These are phyloP conservation scores for Hypoxylon cercidicola DNA, from an alignment of 495 filamentous ascomycete species.

Conservation along the genomic window DNA sequence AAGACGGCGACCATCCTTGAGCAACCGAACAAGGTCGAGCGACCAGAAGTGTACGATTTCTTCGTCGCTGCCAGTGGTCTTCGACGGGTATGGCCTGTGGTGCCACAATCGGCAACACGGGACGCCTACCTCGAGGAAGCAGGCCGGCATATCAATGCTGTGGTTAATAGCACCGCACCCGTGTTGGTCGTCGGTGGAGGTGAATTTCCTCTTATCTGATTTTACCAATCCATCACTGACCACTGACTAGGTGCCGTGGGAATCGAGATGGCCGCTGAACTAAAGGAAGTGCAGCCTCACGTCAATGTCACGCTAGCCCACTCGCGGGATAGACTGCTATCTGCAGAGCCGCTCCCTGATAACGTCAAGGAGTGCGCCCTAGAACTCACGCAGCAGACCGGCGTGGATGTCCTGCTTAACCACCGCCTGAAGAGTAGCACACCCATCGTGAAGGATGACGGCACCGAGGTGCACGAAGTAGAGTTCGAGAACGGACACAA, in stretches of 20 bases:
- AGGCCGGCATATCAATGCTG: slow-evolving; percentile 53
- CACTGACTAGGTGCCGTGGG: slow-evolving; percentile 68
- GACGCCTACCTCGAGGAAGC: slow-evolving; percentile 68
- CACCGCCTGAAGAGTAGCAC: slow-evolving; percentile 56
- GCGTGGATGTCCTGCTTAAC: slow-evolving; percentile 66
- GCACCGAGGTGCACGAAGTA: slow-evolving; percentile 51
- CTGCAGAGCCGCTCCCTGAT: slow-evolving; percentile 71
- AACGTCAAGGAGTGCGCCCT: slow-evolving; percentile 68
- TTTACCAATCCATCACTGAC: slow-evolving; percentile 2
- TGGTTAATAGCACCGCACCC: slow-evolving; percentile 54
- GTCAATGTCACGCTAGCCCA: slow-evolving; percentile 73
- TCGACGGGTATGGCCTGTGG: slow-evolving; percentile 69
- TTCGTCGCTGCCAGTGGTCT: slow-evolving; percentile 70
- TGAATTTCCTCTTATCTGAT: slow-evolving; percentile 24
- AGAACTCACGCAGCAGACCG: slow-evolving; percentile 61
- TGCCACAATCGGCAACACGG: slow-evolving; percentile 64
- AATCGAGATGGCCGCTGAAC: slow-evolving; percentile 76
- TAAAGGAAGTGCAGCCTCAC: slow-evolving; percentile 67
- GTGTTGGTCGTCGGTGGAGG: slow-evolving; percentile 69
- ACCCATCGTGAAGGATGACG: slow-evolving; percentile 42
- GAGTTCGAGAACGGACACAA: slow-evolving; percentile 64
- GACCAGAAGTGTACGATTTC: slow-evolving; percentile 68
- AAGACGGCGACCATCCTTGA: slow-evolving; percentile 62
- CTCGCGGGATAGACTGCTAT: slow-evolving; percentile 69
- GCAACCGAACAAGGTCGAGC: slow-evolving; percentile 31